A percentile compares a stretch with the other conserved stretches of the same genome.
Evolutionary conservation across 139 green algal species (phyloP).

Genomic region (Chloropicon primus): DNA sequence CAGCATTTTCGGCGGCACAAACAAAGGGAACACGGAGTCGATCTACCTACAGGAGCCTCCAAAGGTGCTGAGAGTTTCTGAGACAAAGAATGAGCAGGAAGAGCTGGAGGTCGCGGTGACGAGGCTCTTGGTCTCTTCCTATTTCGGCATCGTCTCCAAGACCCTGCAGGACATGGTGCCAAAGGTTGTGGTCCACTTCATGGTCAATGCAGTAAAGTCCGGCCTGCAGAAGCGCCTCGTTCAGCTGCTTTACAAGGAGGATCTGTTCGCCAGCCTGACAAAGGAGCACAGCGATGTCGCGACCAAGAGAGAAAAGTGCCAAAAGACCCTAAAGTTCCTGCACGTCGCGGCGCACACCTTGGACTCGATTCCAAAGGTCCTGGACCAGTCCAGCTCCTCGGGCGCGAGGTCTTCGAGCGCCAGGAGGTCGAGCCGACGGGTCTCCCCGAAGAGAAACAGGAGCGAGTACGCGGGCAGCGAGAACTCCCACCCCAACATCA

Average conservation of each 20-base stretch:
- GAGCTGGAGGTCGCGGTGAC: conserved; percentile 75
- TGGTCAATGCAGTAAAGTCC: conserved; percentile 59
- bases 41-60: conserved; percentile 7
- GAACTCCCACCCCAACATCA: neutral
- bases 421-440: too few species aligned
- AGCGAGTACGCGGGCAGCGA: neutral
- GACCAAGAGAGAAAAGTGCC: conserved; percentile 30
- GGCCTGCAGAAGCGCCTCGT: conserved; percentile 74
- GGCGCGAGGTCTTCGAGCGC: neutral
- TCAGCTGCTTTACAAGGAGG: conserved; percentile 62
- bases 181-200: conserved; percentile 89
- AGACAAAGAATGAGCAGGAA: conserved; percentile 39
- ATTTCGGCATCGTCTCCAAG: conserved; percentile 78
- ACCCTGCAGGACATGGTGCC: conserved; percentile 78
- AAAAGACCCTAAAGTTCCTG: conserved; percentile 6
- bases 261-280: conserved; percentile 58
- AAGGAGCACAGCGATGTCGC: conserved; percentile 63
- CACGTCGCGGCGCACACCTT: neutral
- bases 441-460: neutral
- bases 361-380: neutral
- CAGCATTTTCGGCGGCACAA: neutral
- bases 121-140: conserved; percentile 65
- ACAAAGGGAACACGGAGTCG: neutral
- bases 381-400: neutral
- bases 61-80: conserved; percentile 10